These are phyloP conservation scores for Osmanthus fragrans DNA, from an alignment of 257 asterid genomes.

Conservation along the genomic window DNA sequence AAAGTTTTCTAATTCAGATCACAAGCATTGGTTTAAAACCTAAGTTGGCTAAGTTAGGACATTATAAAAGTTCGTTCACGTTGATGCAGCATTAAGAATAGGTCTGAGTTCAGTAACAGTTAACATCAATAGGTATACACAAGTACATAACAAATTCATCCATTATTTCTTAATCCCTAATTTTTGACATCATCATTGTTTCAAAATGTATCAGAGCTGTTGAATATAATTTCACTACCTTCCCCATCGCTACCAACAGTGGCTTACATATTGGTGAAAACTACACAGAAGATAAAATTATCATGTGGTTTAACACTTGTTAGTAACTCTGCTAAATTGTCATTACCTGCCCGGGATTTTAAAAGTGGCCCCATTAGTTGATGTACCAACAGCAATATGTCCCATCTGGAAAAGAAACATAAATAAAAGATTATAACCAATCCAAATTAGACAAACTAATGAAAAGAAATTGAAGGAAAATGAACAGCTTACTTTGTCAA, in stretches of 20 bases:
- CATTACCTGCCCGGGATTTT: slow-evolving; percentile 95
- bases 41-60: slow-evolving; percentile 5
- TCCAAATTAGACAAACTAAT: slow-evolving; percentile 10
- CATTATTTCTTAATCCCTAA: not conserved
- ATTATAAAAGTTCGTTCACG: not conserved
- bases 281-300: not conserved
- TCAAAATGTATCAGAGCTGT: not conserved
- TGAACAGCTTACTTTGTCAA: slow-evolving; percentile 65
- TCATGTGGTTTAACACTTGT: not conserved
- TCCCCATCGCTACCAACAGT: not conserved
- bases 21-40: not conserved
- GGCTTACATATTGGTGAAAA: not conserved
- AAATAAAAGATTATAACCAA: not conserved
- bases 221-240: not conserved
- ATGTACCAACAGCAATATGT: slow-evolving; percentile 82
- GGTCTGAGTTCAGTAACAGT: not conserved
- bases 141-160: not conserved
- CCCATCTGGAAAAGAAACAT: slow-evolving; percentile 54
- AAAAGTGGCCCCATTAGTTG: slow-evolving; percentile 95
- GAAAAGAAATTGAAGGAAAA: slow-evolving; percentile 2
- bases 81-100: not conserved
- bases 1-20: not conserved
- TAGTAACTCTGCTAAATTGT: not conserved
- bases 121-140: not conserved
- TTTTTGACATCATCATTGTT: not conserved